Base-by-base conservation (phyloP, 768 basidiomycete genomes). In the Galerina marginata region DNA sequence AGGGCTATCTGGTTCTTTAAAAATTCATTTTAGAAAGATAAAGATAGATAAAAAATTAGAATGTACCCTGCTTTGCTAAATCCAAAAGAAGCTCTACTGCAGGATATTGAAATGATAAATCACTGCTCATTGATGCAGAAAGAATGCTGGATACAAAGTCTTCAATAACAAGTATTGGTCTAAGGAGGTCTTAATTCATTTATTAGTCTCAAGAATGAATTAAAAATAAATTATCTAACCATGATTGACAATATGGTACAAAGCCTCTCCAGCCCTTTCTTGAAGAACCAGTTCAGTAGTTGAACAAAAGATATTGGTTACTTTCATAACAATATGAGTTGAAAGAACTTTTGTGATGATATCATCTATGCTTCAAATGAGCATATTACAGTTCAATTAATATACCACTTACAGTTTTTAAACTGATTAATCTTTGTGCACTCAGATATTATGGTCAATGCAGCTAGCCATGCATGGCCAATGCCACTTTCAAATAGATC, bases 221-320 rank as follows among this genome's bases (percentile, higher is more conserved):
- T 20, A 9, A 36, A 9, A 49, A 16, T 4, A 15, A 16, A 38
- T 12, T 15, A 4, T n/a, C 53, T n/a, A 25, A 48, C 58, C 58
- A 42, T 47, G 38, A n/a, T 39, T 54, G n/a, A 59, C 48, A 25
- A 59, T 59, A 36, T 48, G 38, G 15, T 47, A 26, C 20, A 59
- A 49, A 39, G 52, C n/a, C 12, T 54, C 45, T 29, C 16, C 39
- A 37, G 53, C 36, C 14, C 38, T 46, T n/a, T 59, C 58, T 29
- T 59, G 58, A 15, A 59, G 45, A 20, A 39, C 29, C 5, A 59
- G 45, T 14, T 42, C 44, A 25, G 39, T 47, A 11, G 52, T 59
- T 39, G 51, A 59, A 37, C 53, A 54, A 29, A 59, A 59, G 16
- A 54, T 47, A 16, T 59, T 45, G 26, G 40, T 59, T 10, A 59